Evolutionary conservation across 1,284 basidiomycete genomes (phyloP), one percentile per base, ranked within the genome.

Genomic region (Ustilago lituana): DNA sequence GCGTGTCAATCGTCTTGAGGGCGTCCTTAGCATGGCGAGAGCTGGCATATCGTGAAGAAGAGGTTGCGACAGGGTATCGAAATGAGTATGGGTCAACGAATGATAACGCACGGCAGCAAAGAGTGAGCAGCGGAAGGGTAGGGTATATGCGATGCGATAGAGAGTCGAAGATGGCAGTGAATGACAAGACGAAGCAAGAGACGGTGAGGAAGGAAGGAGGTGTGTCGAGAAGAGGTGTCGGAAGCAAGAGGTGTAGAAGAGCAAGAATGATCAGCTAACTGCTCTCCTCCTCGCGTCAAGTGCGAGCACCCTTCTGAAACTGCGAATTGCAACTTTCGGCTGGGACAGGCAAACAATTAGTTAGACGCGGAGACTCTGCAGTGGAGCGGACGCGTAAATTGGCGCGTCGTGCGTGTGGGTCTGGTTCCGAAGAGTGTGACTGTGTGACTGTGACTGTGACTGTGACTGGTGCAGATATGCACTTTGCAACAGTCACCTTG

Each of bases 331-430:
- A 29, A 29, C 27, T 7, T 29, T 29, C 12, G 27, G 27, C 27
- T 6, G 6, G 23, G 26, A 4, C 11, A 26, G 23, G 7, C 23
- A 41, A 20, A n/a, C n/a, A n/a, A n/a, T n/a, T n/a, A n/a, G n/a
- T n/a, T n/a, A n/a, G n/a, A n/a, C n/a, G n/a, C n/a, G n/a, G n/a
- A n/a, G n/a, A n/a, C n/a, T n/a, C n/a, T n/a, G n/a, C n/a, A n/a
- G n/a, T n/a, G n/a, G n/a, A n/a, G n/a, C n/a, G 22, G 24, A 63
- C 66, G 66, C 66, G 66, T 69, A 59, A 63, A 63, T 69, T 59
- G 60, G 60, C 66, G 66, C 66, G 66, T 69, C 66, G 60, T 58
- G 65, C 38, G 40, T 23, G 17, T 22, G 12, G 27, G 26, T 44
- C 15, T 17, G 15, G 20, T n/a, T 19, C 31, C 11, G 19, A n/a